Evolutionary conservation across 257 asterid species (phyloP).

Genomic region (Rhazya stricta): DNA sequence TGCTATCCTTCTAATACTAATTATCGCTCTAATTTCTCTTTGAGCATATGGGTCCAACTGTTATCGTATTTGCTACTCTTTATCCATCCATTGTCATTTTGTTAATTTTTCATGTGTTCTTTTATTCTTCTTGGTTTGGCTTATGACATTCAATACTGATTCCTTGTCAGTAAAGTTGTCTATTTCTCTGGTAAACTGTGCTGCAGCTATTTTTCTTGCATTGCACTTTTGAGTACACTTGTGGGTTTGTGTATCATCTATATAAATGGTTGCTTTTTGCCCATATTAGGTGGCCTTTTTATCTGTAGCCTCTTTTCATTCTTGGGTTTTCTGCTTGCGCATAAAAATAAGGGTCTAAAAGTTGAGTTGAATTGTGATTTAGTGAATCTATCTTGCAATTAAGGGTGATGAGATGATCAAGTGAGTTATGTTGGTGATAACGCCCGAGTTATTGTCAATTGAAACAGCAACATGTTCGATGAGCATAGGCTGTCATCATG

Average conservation of each 20-base stretch:
- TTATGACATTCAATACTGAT: neutral
- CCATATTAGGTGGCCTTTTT: neutral
- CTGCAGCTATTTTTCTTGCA: neutral
- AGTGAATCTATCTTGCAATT: neutral
- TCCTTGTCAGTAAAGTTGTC: neutral
- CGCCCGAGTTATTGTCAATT: neutral
- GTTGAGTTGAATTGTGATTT: neutral
- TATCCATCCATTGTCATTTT: neutral
- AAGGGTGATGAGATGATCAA: neutral
- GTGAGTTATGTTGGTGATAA: neutral
- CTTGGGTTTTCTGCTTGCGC: neutral
- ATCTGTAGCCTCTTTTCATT: neutral
- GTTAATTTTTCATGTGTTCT: neutral
- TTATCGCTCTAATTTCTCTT: neutral
- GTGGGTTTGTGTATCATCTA: neutral
- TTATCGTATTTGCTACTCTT: neutral
- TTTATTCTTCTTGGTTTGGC: neutral
- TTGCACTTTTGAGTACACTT: neutral
- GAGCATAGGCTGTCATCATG: neutral
- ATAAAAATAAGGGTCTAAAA: neutral
- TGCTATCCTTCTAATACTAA: neutral
- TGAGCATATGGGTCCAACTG: neutral
- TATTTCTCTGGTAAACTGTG: neutral
- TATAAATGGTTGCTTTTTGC: neutral
- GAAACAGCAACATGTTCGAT: neutral